These are phyloP conservation scores for Lactifluus piperatus DNA, from an alignment of 768 basidiomycete species.

Conservation along the genomic window DNA sequence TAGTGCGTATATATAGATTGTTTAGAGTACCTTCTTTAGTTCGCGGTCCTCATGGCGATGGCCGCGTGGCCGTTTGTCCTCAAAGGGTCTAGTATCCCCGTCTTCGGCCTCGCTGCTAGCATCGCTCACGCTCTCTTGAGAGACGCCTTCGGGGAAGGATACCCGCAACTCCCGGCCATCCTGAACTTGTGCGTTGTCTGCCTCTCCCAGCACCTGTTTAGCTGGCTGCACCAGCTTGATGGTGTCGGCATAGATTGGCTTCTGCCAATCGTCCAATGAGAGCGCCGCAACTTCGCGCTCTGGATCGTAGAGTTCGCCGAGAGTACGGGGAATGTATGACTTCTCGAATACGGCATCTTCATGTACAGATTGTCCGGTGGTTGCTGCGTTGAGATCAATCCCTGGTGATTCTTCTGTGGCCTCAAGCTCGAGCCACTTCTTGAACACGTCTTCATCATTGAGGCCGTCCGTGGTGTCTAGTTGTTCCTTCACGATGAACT, in stretches of 20 bases:
- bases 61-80: conserved; percentile 62
- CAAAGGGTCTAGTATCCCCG: conserved; percentile 27
- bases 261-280: conserved; percentile 55
- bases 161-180: conserved; percentile 23
- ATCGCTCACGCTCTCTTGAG: conserved; percentile 28
- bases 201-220: conserved; percentile 12
- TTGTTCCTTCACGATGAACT: conserved; percentile 68
- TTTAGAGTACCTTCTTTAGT: conserved; percentile 63
- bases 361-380: conserved; percentile 32
- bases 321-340: conserved; percentile 86
- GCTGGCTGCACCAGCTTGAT: conserved; percentile 62
- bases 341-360: conserved; percentile 87
- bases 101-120: conserved; percentile 32
- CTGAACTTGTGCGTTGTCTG: conserved; percentile 17
- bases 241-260: conserved; percentile 80
- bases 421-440: conserved; percentile 41
- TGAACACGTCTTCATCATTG: conserved; percentile 27
- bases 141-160: conserved; percentile 3
- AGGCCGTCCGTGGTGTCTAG: conserved; percentile 22
- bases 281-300: conserved; percentile 84
- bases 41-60: conserved; percentile 91
- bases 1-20: neutral
- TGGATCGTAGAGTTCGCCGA: conserved; percentile 91
- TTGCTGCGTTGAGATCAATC: conserved; percentile 17
- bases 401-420: conserved; percentile 16